Evolutionary conservation across 345 rosid genomes (phyloP), one percentile per base, ranked within the genome.

Genomic region (Brassica nigra): DNA sequence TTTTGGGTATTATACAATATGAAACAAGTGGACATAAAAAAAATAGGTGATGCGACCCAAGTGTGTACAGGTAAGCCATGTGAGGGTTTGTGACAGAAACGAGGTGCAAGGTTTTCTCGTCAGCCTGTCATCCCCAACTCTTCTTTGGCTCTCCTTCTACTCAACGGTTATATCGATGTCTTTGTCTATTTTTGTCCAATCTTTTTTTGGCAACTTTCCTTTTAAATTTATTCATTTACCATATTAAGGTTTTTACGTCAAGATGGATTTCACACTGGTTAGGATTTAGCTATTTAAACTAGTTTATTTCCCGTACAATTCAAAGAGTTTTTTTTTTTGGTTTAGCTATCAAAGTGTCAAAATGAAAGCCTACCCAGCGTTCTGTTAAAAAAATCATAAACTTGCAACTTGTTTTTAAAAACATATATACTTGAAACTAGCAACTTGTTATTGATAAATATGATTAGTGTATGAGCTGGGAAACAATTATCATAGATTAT

Each of bases 31-130:
- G 59, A 54, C 59, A 54, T 54, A 14, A 54, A 31, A 47, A 30
- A 77, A 55, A 70, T 68, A 66, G 63, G 62, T 73, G 34, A 82
- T 84, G 86, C 87, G 86, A 33, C 85, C 85, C 7, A 18, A 0
- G 28, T 20, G 66, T 23, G 68, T 39, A 84, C 92, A 87, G 86
- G 70, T 59, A 82, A 77, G 77, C 87, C 93, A 92, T 86, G 97
- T 89, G 93, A 87, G 31, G 79, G 77, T 71, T 82, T 82, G 88
- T 89, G 84, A 88, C 85, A 77, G 66, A 80, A 70, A 64, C 71
- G 80, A 72, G 58, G 31, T 47, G 75, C 69, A 72, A 67, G 87
- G 68, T 76, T 75, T 39, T 70, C 68, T 77, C 59, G 87, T 86
- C 85, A 83, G 87, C 78, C 90, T 87, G 89, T 82, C 89, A 84